Conservation (phyloP, 805 yeast genomes). For the Brettanomyces sp. region DNA sequence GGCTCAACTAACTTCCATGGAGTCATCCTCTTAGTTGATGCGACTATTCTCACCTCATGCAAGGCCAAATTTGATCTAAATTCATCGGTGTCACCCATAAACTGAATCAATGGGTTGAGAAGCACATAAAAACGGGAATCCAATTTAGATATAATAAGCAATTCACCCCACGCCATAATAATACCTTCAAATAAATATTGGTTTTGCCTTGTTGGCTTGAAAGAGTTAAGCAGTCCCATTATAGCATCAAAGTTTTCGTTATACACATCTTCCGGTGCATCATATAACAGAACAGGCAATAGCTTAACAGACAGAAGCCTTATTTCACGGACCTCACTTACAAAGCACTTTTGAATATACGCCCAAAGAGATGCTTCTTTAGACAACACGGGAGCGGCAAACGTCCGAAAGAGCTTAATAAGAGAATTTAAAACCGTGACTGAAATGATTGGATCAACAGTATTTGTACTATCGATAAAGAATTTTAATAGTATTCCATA, state of each 20-base stretch:
- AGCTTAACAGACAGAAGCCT: constrained; percentile 43
- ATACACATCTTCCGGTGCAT: constrained; percentile 29
- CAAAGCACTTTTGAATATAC: constrained; percentile 32
- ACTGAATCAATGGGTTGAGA: constrained; percentile 54
- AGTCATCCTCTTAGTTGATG: constrained; percentile 46
- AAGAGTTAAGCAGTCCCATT: constrained; percentile 31
- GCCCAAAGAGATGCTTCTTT: constrained; percentile 25
- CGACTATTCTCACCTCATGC: constrained; percentile 50
- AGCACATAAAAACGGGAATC: constrained; percentile 65
- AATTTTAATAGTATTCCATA: constrained; percentile 20
- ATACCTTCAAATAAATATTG: constrained; percentile 48
- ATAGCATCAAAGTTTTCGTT: constrained; percentile 37
- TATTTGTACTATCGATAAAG: constrained; percentile 15
- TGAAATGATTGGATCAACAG: constrained; percentile 16
- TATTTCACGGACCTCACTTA: constrained; percentile 41
- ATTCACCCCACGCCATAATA: constrained; percentile 52
- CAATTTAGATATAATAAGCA: constrained; percentile 44
- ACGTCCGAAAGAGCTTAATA: constrained; percentile 43
- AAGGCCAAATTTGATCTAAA: constrained; percentile 63
- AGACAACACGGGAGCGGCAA: constrained; percentile 34
- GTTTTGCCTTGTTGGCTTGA: constrained; percentile 25
- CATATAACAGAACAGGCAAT: constrained; percentile 42
- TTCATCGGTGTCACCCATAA: constrained; percentile 54
- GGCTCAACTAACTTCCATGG: constrained; percentile 79
- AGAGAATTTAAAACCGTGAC: constrained; percentile 38